Base-by-base conservation (phyloP, 805 yeast species). In the Candida parachauliodes region DNA sequence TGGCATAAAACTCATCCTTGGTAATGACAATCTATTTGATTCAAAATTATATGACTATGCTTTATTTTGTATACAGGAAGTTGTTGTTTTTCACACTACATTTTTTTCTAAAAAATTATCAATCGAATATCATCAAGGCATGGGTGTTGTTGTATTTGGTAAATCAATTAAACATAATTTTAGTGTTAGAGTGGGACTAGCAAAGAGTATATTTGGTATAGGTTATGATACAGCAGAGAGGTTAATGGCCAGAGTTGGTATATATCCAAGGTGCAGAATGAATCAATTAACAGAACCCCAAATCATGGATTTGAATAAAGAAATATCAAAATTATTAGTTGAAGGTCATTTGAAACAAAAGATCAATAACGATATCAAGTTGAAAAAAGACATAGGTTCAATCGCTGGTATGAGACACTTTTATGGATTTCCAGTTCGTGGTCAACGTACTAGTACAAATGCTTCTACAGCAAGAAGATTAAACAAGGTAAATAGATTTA, bases 241-340 rank as follows among this genome's bases (percentile, higher is more conserved):
- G 51, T 70, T 93, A 37, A 88, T 96, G 58, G 81, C 97, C 27
- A 87, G 80, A 55, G 77, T 91, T 16, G 96, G 96, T 8, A 76
- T 93, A 42, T 91, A 89, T 55, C 98, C 98, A 32, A 71, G 76
- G 57, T 89, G 91, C 95, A 79, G 95, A 64, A 83, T 89, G 85
- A 93, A 86, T 58, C 95, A 93, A 62, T 74, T 93, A 26, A 70
- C 83, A 20, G 98, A 93, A 62, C 85, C 88, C 19, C 95, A 88
- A 51, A 73, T 88, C 31, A 74, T 91, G 77, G 78, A 84, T 24
- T 70, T 93, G 31, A 83, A 96, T 26, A 91, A 88, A 58, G 96
- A 93, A 58, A 70, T 93, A 34, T 78, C 94, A 1, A 83, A 79
- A 28, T 72, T 85, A 73, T 77, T 85, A 8, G 83, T 91, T 34